Evolutionary conservation across 176 grass and related monocot genomes (phyloP), one percentile per base, ranked within the genome.

Genomic region (Oryza officinalis): DNA sequence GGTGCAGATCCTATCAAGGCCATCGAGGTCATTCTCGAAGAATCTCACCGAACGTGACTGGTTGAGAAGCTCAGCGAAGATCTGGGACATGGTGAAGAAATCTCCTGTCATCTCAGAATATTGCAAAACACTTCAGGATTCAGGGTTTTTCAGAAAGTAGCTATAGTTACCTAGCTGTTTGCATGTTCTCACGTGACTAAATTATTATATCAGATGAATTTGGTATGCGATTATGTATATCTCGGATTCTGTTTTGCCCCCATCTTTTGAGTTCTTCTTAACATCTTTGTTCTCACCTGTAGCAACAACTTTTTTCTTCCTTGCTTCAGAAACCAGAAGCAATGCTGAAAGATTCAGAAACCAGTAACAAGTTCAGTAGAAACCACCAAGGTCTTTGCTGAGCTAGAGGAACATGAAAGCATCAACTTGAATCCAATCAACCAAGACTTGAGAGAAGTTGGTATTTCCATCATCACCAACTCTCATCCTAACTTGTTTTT

Each of bases 61-160:
- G 96, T 77, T 95, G 82, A 88, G 92, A 52, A 91, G 93, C 87
- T 93, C 96, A 0, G 89, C 91, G 0, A 98, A 95, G 87, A 95
- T 95, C 12, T 98, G 96, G 96, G 96, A 95, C 22, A 79, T 92
- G 80, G 85, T 95, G 57, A 98, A 79, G 91, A 95, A 88, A 80
- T 98, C 96, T 14, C 77, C 89, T 7, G 60, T 92, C 71, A 90
- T 95, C 50, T 52, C 82, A 2, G 89, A 95, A 7, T 98, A 98
- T 41, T 93, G 85, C 84, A 98, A 88, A 65, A 83, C 89, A 65
- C 96, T 98, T 67, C 90, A 93, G 87, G 83, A 76, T 86, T 88
- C 96, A 14, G 96, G 93, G 5, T 50, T 93, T 18, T 95, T 93
- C 64, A 92, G 93, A 71, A 98, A 92, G 69, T 95, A 95, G 71